Evolutionary conservation across 441 rosid species (phyloP).

Genomic region (Monsonia emarginata): DNA sequence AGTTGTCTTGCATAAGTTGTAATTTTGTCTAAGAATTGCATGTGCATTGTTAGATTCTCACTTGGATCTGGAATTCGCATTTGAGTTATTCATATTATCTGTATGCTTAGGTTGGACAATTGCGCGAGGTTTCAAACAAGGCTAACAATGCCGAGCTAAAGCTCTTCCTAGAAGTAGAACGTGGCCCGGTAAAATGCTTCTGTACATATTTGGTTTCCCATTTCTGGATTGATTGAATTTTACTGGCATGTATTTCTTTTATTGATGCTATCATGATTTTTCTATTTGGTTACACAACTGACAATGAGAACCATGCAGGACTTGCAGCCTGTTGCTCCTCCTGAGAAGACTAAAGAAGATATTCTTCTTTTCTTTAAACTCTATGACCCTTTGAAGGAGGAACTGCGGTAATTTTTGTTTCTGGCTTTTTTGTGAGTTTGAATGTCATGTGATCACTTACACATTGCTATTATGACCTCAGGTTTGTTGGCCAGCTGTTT

Average conservation of each 20-base stretch:
- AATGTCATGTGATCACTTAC: conserved; percentile 3
- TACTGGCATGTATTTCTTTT: neutral
- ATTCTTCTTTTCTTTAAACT: conserved; percentile 65
- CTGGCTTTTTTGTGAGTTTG: conserved; percentile 5
- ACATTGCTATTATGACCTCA: conserved; percentile 25
- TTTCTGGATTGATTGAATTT: neutral
- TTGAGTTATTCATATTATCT: neutral
- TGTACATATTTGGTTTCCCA: neutral
- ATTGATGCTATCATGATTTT: neutral
- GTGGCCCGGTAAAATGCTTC: conserved; percentile 35
- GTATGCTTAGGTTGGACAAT: conserved; percentile 48
- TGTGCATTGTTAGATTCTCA: neutral
- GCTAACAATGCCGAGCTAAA: conserved; percentile 56
- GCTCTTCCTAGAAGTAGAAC: conserved; percentile 56
- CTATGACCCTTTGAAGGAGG: conserved; percentile 51
- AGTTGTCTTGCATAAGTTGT: neutral
- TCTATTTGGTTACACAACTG: conserved; percentile 9
- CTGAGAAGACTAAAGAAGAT: conserved; percentile 51
- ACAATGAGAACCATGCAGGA: conserved; percentile 29
- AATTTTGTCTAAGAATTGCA: neutral
- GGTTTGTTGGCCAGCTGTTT: conserved; percentile 56
- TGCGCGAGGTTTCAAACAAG: conserved; percentile 59
- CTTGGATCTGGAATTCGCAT: neutral
- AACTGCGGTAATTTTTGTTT: conserved; percentile 37
- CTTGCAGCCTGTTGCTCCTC: conserved; percentile 44